These are phyloP conservation scores for Vigna hirtella DNA, from an alignment of 306 rosid genomes.

Conservation along the genomic window DNA sequence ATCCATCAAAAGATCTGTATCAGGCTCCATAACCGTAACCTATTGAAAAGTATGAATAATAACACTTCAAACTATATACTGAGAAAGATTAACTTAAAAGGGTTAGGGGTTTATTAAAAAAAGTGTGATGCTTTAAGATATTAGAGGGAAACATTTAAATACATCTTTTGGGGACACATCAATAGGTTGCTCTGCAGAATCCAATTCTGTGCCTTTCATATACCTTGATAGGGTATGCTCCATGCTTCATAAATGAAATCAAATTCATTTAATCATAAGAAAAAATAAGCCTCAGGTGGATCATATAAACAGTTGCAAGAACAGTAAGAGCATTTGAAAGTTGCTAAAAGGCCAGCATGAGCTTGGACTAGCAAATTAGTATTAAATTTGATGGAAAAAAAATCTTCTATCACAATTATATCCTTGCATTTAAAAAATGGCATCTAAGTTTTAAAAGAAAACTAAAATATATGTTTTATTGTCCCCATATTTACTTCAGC, in stretches of 20 bases:
- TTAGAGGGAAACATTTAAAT: background rate
- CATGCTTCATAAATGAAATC: constrained; percentile 63
- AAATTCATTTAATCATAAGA: constrained; percentile 24
- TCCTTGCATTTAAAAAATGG: background rate
- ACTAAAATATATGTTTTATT: background rate
- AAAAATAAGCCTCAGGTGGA: constrained; percentile 1
- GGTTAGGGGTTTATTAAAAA: background rate
- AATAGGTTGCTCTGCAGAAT: constrained; percentile 42
- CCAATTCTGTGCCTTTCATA: constrained; percentile 42
- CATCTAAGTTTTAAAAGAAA: background rate
- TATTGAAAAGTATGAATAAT: constrained; percentile 31
- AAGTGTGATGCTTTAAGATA: constrained; percentile 9
- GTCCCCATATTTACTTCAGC: background rate
- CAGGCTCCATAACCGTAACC: constrained; percentile 39
- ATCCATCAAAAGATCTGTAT: constrained; percentile 46
- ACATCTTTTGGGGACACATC: constrained; percentile 47
- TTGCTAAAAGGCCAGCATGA: background rate
- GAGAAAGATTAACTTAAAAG: background rate
- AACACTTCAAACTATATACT: background rate
- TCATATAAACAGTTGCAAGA: background rate
- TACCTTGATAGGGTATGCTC: constrained; percentile 67
- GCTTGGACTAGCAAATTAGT: constrained; percentile 9
- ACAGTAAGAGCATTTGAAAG: background rate
- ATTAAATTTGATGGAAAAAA: constrained; percentile 4
- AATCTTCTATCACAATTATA: background rate